Evolutionary conservation across 441 rosid genomes (phyloP).

Genomic region (Mallotus japonicus): DNA sequence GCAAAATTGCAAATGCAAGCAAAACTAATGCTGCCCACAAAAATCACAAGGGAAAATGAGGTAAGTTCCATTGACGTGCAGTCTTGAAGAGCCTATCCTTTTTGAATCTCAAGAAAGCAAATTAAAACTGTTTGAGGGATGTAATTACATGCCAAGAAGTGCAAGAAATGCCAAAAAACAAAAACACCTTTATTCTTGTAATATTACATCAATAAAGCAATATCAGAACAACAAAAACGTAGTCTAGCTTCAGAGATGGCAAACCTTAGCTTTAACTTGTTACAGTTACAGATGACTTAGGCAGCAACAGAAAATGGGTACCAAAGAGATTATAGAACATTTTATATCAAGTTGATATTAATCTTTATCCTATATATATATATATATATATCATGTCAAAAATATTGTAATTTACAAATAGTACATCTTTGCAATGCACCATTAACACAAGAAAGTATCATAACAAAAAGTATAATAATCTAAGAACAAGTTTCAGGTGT

Average conservation of each 20-base stretch:
- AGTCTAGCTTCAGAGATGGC: no score
- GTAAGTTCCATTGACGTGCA: not conserved
- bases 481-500: constrained; percentile 10
- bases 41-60: not conserved
- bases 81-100: not conserved
- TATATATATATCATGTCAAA: not conserved
- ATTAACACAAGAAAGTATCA: not conserved
- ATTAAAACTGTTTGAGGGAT: not conserved
- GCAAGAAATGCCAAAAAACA: not conserved
- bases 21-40: not conserved
- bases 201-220: not conserved
- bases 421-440: not conserved
- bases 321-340: no score
- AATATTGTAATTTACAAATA: constrained; percentile 7
- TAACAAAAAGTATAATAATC: not conserved
- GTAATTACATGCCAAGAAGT: no score
- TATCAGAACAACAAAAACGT: no score
- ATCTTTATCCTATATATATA: no score
- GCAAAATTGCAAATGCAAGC: constrained; percentile 1
- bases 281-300: not conserved
- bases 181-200: not conserved
- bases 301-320: not conserved
- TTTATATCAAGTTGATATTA: not conserved
- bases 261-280: not conserved
- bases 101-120: not conserved